A percentile compares a stretch with the other conserved stretches of the same genome.
Conservation (phyloP, 306 rosid species). For the Carpinus viminea region DNA sequence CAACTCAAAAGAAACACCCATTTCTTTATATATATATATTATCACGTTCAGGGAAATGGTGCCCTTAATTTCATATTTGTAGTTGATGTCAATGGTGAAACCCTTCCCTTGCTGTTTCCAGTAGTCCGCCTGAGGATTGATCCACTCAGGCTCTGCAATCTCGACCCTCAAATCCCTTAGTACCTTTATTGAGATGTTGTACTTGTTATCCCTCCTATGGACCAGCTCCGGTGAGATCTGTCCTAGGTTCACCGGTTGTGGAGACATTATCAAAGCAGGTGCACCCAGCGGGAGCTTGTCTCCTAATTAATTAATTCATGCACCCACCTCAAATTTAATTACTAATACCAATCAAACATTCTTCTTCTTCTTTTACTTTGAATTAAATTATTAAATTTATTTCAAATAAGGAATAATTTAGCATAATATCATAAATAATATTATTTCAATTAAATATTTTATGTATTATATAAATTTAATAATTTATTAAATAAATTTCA, state of each 20-base stretch:
- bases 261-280: constrained; percentile 54
- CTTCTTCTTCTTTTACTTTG: no score
- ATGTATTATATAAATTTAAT: no score
- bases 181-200: constrained; percentile 39
- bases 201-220: constrained; percentile 39
- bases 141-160: constrained; percentile 45
- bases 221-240: constrained; percentile 37
- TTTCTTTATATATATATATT: no score
- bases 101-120: constrained; percentile 53
- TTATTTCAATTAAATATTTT: neutral
- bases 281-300: constrained; percentile 50
- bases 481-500: no score
- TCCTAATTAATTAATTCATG: constrained; percentile 19
- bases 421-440: no score
- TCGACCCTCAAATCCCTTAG: constrained; percentile 34
- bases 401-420: no score
- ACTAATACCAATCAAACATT: no score
- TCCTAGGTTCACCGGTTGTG: constrained; percentile 34
- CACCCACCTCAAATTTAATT: neutral
- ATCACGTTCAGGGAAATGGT: constrained; percentile 31
- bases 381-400: no score
- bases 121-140: constrained; percentile 50
- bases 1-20: no score
- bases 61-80: constrained; percentile 34
- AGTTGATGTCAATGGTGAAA: constrained; percentile 39